phyloP scores from a whole-genome alignment of 805 yeast genomes.

The Phaffomyces antillensis region DNA sequence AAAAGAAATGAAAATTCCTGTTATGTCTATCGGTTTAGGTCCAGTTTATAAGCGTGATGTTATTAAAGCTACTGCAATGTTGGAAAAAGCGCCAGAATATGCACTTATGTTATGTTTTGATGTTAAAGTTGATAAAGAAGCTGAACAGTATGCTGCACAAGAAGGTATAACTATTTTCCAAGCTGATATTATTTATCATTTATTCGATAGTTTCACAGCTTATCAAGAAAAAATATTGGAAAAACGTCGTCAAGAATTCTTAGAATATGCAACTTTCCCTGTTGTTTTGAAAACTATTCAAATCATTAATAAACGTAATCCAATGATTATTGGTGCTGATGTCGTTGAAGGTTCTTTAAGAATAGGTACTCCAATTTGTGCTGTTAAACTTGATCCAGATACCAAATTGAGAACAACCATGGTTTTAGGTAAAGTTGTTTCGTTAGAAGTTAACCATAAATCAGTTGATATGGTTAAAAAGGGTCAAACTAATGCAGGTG shows the following conservation, averaged over 20 bases:
- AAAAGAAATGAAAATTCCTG: slow-evolving; percentile 98
- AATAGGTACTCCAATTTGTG: slow-evolving; percentile 92
- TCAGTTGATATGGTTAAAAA: slow-evolving; percentile 72
- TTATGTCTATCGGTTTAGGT: slow-evolving; percentile 96
- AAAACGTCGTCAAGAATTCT: slow-evolving; percentile 80
- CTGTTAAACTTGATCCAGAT: slow-evolving; percentile 81
- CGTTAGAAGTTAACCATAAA: slow-evolving; percentile 95
- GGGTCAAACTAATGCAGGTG: slow-evolving; percentile 97
- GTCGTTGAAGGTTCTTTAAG: slow-evolving; percentile 85
- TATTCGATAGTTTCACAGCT: slow-evolving; percentile 90
- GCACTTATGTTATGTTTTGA: slow-evolving; percentile 99
- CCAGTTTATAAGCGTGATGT: slow-evolving; percentile 98
- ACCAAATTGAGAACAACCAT: slow-evolving; percentile 69
- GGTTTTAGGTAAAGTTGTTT: slow-evolving; percentile 75
- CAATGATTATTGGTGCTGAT: slow-evolving; percentile 99
- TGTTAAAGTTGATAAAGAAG: slow-evolving; percentile 95
- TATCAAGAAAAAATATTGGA: slow-evolving; percentile 86
- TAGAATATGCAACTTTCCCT: slow-evolving; percentile 89
- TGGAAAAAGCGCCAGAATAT: slow-evolving; percentile 89
- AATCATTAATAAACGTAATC: slow-evolving; percentile 96
- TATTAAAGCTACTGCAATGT: slow-evolving; percentile 94
- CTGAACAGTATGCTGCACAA: slow-evolving; percentile 95
- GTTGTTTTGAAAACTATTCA: slow-evolving; percentile 91
- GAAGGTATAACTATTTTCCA: slow-evolving; percentile 87
- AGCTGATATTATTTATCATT: slow-evolving; percentile 94